These are phyloP conservation scores for Sporothrix pseudoabietina DNA, from an alignment of 2,329 filamentous ascomycete species.

Conservation along the genomic window DNA sequence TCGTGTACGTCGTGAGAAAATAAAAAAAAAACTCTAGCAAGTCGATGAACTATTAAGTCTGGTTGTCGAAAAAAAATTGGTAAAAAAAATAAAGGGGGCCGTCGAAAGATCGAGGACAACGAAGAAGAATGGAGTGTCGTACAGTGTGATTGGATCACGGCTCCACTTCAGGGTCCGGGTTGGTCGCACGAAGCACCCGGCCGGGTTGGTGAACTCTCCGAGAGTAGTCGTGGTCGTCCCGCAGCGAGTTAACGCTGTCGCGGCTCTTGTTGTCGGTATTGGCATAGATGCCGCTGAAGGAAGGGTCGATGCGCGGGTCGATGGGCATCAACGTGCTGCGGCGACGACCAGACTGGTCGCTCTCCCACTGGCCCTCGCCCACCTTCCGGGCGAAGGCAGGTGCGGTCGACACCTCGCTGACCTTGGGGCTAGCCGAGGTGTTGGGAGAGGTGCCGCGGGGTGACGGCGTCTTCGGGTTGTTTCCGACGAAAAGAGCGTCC, in stretches of 20 bases:
- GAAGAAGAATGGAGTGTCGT: slow-evolving; percentile 14
- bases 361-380: slow-evolving; percentile 40
- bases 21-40: slow-evolving; percentile 30
- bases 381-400: slow-evolving; percentile 25
- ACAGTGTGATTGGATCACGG: neutral
- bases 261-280: slow-evolving; percentile 59
- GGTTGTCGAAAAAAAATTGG: slow-evolving; percentile 4
- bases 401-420: slow-evolving; percentile 42
- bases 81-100: slow-evolving; percentile 16
- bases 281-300: slow-evolving; percentile 58
- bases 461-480: slow-evolving; percentile 41
- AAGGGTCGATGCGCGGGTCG: slow-evolving; percentile 66
- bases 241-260: slow-evolving; percentile 65
- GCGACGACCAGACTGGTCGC: slow-evolving; percentile 45
- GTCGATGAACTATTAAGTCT: neutral
- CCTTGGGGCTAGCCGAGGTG: slow-evolving; percentile 49
- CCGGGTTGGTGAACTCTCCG: slow-evolving; percentile 56
- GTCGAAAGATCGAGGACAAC: neutral
- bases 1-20: slow-evolving; percentile 43
- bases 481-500: slow-evolving; percentile 47
- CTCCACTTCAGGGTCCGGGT: slow-evolving; percentile 56
- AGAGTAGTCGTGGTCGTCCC: slow-evolving; percentile 68
- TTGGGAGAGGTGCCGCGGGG: slow-evolving; percentile 56
- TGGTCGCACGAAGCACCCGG: slow-evolving; percentile 62
- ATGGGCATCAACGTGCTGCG: slow-evolving; percentile 59